Percentiles rank a stretch among this genome's conserved stretches.
These are phyloP conservation scores for Kondoa malvinella DNA, from an alignment of 768 basidiomycete species.

Conservation along the genomic window DNA sequence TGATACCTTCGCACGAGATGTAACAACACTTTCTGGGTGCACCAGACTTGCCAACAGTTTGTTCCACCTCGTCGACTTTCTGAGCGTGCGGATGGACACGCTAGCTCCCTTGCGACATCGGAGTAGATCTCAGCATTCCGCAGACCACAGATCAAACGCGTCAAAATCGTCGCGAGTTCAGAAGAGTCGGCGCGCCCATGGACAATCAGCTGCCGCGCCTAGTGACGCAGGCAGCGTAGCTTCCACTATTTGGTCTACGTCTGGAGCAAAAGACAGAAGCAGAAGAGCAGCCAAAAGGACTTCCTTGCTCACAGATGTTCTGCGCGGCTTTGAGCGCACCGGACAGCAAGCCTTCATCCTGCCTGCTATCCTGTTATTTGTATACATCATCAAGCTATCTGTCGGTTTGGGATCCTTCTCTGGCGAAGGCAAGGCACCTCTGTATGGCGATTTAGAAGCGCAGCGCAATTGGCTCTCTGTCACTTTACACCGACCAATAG, in stretches of 20 bases:
- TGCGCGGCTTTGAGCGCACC: neutral
- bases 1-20: too few species aligned
- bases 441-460: constrained; percentile 30
- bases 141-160: neutral
- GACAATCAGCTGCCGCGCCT: neutral
- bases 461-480: constrained; percentile 31
- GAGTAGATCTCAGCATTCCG: neutral
- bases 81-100: too few species aligned
- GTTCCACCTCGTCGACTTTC: too few species aligned
- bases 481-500: constrained; percentile 40
- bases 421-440: constrained; percentile 23
- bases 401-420: constrained; percentile 66
- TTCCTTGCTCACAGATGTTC: neutral
- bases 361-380: constrained; percentile 18
- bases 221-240: neutral
- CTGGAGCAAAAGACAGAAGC: neutral
- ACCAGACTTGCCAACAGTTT: too few species aligned
- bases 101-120: too few species aligned
- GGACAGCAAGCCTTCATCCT: constrained; percentile 6
- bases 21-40: too few species aligned
- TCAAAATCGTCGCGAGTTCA: neutral
- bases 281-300: constrained; percentile 1
- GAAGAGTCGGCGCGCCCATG: neutral
- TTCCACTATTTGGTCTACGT: neutral
- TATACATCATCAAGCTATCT: constrained; percentile 48